phyloP scores from a whole-genome alignment of 1,139 yeast genomes.

The Geotrichum siamense region DNA sequence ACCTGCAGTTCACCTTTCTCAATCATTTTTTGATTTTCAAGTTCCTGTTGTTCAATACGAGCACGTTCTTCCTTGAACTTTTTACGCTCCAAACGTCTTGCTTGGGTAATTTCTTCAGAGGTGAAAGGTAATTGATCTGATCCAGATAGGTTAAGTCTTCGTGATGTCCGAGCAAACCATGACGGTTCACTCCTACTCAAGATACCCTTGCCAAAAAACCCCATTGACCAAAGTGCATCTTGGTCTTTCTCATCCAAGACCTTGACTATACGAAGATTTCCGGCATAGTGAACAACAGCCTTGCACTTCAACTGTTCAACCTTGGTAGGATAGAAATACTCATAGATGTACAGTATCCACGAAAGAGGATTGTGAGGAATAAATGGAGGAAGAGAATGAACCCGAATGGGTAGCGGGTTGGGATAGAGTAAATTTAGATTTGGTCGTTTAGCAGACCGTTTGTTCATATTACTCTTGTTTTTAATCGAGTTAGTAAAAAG shows the following conservation, averaged over 20 bases:
- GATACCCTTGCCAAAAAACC: conserved; percentile 91
- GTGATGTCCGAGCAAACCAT: conserved; percentile 62
- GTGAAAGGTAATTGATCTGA: conserved; percentile 35
- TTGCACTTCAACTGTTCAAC: conserved; percentile 12
- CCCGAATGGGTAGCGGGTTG: conserved; percentile 43
- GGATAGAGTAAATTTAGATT: conserved; percentile 37
- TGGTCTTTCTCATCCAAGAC: conserved; percentile 42
- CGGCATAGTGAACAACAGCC: conserved; percentile 9
- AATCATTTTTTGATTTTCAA: conserved; percentile 25
- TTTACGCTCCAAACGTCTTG: conserved; percentile 65
- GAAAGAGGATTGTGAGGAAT: conserved; percentile 36
- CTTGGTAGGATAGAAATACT: conserved; percentile 24
- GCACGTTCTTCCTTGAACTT: conserved; percentile 57
- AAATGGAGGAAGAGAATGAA: conserved; percentile 36
- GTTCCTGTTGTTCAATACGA: conserved; percentile 31
- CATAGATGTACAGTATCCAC: conserved; percentile 29
- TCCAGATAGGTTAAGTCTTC: conserved; percentile 43
- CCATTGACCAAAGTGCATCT: conserved; percentile 67
- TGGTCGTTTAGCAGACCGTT: conserved; percentile 18
- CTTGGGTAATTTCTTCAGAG: conserved; percentile 70
- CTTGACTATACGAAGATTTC: conserved; percentile 38
- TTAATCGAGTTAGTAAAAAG: conserved; percentile 4
- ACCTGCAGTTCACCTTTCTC: conserved; percentile 24
- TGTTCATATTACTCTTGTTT: conserved; percentile 9
- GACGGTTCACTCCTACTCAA: conserved; percentile 89